Evolutionary conservation across 257 asterid species (phyloP).

Genomic region (Nicotiana attenuata): DNA sequence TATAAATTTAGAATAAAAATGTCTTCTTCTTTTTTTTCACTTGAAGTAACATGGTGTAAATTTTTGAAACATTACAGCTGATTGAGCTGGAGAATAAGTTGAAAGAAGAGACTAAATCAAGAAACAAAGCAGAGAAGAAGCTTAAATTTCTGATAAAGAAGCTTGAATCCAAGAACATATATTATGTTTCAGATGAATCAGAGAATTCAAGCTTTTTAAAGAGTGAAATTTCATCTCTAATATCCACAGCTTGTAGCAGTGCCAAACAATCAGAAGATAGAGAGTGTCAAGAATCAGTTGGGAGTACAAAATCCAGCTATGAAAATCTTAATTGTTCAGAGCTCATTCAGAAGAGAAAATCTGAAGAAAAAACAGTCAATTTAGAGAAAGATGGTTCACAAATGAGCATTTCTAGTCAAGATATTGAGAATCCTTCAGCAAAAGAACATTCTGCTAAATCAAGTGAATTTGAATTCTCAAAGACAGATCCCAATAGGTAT

Average conservation of each 20-base stretch:
- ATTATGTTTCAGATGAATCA: constrained; percentile 40
- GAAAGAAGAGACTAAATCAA: constrained; percentile 61
- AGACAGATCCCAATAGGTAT: constrained; percentile 16
- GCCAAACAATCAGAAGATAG: neutral
- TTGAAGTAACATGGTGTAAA: neutral
- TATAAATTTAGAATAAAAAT: neutral
- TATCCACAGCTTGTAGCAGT: constrained; percentile 22
- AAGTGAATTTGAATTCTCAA: neutral
- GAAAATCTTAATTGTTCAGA: neutral
- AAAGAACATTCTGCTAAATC: neutral
- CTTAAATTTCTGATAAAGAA: constrained; percentile 52
- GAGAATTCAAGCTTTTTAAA: constrained; percentile 28
- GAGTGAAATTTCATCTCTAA: constrained; percentile 41
- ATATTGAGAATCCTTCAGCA: neutral
- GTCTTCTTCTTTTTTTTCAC: neutral
- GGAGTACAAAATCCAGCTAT: constrained; percentile 3
- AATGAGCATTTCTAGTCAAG: neutral
- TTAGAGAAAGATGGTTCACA: constrained; percentile 14
- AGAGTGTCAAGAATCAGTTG: constrained; percentile 19
- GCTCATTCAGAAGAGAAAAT: neutral
- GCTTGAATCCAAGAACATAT: constrained; percentile 46
- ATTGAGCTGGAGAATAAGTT: constrained; percentile 54
- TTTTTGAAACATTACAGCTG: constrained; percentile 35
- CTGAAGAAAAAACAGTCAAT: neutral
- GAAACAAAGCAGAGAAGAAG: constrained; percentile 66